Evolutionary conservation across 2,329 filamentous ascomycete genomes (phyloP), one percentile per base, ranked within the genome.

Genomic region (Cladosporium sp.): DNA sequence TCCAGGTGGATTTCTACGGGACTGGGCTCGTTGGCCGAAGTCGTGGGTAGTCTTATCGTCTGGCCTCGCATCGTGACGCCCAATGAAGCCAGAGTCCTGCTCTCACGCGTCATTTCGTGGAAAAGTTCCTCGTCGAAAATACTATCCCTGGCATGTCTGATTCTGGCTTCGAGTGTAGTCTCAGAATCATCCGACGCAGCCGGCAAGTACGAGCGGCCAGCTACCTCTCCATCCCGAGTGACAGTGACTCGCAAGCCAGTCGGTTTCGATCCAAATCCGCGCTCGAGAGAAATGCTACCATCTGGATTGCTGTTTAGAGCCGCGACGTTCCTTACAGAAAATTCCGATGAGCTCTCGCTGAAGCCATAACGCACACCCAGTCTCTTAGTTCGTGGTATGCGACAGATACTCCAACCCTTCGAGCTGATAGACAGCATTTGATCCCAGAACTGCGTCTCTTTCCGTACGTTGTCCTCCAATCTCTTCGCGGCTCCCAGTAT

Each of bases 341-440:
- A 84, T 35, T 76, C 73, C 11, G 73, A 70, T 13, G 74, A 73
- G 43, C 80, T 79, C 72, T 96, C 92, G 11, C 85, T 78, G 63
- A 95, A 95, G 7, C 92, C 93, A 68, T 92, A 96, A 55, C 87
- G 83, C 30, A 97, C 92, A 16, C 86, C 90, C 43, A 97, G 75
- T 0, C 83, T 84, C 58, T 88, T 82, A 46, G 51, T 48, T 43
- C 92, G 84, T 0, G 89, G 88, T 35, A 93, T 73, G 42, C 86
- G 80, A 58, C 85, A 92, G 15, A 97, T 74, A 16, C 86, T 84
- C 92, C 93, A 98, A 4, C 91, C 90, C 49, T 83, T 84, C 57
- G 89, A 81, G 56, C 85, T 89, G 38, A 97, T 83, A 8, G 83
- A 80, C 40, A 95, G 72, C 2, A 97, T 79, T 59, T 95, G 85